Evolutionary conservation across 2,329 filamentous ascomycete species (phyloP).

Genomic region (Fusarium pilosicola): DNA sequence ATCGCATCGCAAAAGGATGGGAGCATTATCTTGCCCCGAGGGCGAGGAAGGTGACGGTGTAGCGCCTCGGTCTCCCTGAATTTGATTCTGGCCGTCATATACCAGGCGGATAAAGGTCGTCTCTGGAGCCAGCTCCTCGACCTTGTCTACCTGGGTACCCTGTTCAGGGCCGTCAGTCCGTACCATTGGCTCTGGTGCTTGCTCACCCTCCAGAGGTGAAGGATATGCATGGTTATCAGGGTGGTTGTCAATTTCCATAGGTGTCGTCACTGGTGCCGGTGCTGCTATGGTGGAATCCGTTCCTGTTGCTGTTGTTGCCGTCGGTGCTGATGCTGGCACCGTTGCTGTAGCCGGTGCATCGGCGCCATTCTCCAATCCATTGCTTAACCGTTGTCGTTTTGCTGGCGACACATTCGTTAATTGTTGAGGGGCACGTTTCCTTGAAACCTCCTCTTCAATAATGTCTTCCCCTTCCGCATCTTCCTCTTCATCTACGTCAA

Average conservation of each 20-base stretch:
- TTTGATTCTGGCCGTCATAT: conserved; percentile 52
- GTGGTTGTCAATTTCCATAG: conserved; percentile 69
- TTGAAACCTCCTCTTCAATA: conserved; percentile 51
- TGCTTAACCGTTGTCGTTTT: conserved; percentile 69
- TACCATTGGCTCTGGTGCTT: conserved; percentile 61
- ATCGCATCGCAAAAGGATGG: conserved; percentile 74
- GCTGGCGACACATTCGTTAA: conserved; percentile 65
- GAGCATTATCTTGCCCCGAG: conserved; percentile 60
- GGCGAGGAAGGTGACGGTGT: conserved; percentile 50
- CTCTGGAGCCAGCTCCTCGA: conserved; percentile 66
- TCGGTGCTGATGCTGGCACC: conserved; percentile 32
- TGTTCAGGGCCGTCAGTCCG: conserved; percentile 71
- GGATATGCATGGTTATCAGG: conserved; percentile 71
- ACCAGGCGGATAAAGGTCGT: conserved; percentile 70
- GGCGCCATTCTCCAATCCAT: conserved; percentile 67
- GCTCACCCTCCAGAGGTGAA: conserved; percentile 69
- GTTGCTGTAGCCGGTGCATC: conserved; percentile 50
- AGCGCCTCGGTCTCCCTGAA: conserved; percentile 50
- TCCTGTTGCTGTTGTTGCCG: conserved; percentile 15
- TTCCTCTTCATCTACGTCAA: conserved; percentile 54
- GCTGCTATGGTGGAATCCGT: conserved; percentile 29
- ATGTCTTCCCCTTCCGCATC: conserved; percentile 52
- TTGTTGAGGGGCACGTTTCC: conserved; percentile 62
- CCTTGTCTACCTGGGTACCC: conserved; percentile 72
- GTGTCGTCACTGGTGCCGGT: conserved; percentile 54